Evolutionary conservation across 805 yeast species (phyloP).

Genomic region (Candida sphagnicola): DNA sequence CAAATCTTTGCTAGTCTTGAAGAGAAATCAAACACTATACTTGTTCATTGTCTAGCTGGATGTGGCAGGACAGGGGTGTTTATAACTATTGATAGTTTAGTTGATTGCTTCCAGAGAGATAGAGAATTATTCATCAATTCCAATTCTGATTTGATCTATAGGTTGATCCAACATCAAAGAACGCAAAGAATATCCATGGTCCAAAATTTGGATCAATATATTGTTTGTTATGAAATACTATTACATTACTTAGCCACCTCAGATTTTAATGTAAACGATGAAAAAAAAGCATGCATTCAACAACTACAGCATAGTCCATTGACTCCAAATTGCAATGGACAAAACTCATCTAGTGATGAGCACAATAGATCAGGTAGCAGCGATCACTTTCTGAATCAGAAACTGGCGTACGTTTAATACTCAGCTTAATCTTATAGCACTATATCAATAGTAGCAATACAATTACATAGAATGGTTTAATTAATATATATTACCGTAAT

Average conservation of each 20-base stretch:
- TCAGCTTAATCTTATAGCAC: too few relatives aligned
- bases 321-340: not conserved
- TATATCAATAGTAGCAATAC: too few relatives aligned
- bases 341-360: not conserved
- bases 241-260: slow-evolving; percentile 15
- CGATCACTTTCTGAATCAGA: not conserved
- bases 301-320: slow-evolving; percentile 3
- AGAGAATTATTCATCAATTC: slow-evolving; percentile 5
- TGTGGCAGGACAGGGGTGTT: slow-evolving; percentile 57
- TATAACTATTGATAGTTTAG: slow-evolving; percentile 42
- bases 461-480: too few relatives aligned
- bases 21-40: slow-evolving; percentile 8
- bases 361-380: not conserved
- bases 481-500: not conserved
- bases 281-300: slow-evolving; percentile 10
- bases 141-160: slow-evolving; percentile 52
- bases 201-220: slow-evolving; percentile 71
- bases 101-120: slow-evolving; percentile 19
- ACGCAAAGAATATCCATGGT: slow-evolving; percentile 81
- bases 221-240: slow-evolving; percentile 69
- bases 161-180: slow-evolving; percentile 63
- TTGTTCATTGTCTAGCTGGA: slow-evolving; percentile 59
- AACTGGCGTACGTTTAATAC: not conserved
- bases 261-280: slow-evolving; percentile 1
- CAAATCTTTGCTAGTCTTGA: slow-evolving; percentile 12